Evolutionary conservation across 1,284 basidiomycete species (phyloP).

Genomic region (Rhodotorula glutinis): DNA sequence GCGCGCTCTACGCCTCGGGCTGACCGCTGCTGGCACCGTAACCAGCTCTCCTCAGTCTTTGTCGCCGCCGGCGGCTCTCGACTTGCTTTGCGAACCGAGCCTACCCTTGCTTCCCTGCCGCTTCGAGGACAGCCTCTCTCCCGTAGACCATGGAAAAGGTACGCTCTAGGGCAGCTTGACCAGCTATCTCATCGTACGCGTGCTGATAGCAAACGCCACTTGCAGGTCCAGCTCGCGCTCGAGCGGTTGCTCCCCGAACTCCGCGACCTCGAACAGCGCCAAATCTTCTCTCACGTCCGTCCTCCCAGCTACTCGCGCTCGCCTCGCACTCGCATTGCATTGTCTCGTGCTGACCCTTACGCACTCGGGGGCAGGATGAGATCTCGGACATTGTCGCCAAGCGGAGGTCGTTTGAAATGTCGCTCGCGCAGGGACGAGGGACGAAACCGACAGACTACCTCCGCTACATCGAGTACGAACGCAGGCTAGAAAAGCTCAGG

Average conservation of each 20-base stretch:
- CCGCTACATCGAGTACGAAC: constrained; percentile 88
- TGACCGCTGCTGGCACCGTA: too few species aligned
- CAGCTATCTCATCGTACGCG: too few species aligned
- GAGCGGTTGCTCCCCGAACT: constrained; percentile 64
- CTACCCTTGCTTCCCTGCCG: too few species aligned
- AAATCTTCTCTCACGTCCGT: constrained; percentile 76
- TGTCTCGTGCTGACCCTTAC: too few species aligned
- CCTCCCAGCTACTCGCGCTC: background rate
- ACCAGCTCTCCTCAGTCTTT: too few species aligned
- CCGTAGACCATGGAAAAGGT: constrained; percentile 31
- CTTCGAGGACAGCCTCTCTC: background rate
- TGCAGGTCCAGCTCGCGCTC: constrained; percentile 42
- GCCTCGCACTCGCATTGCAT: background rate
- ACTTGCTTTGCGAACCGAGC: too few species aligned
- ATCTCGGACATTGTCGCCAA: constrained; percentile 80
- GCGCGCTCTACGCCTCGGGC: too few species aligned
- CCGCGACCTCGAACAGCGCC: constrained; percentile 84
- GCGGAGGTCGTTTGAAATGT: constrained; percentile 77
- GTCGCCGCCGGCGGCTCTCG: too few species aligned
- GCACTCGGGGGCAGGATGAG: too few species aligned
- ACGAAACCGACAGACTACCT: constrained; percentile 63
- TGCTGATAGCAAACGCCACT: background rate
- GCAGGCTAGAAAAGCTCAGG: constrained; percentile 75
- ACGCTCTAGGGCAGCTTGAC: background rate
- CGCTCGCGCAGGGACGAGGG: constrained; percentile 54